These are phyloP conservation scores for sweet orange (Citrus sinensis) DNA, from an alignment of 345 rosid genomes.

Conservation along the genomic window DVS_A1.0 CM039161.1:7455001-7455500, in stretches of 20 bases:
- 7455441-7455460: not conserved
- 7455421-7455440: not conserved
- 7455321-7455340: not conserved
- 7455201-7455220: not conserved
- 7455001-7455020: conserved; percentile 74
- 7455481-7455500: not conserved
- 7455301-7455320: not conserved
- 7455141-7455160: not conserved
- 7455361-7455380: no score
- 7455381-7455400: not conserved
- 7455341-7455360: not conserved
- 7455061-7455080: not conserved
- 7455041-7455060: conserved; percentile 63
- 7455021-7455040: conserved; percentile 84
- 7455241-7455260: not conserved
- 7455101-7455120: not conserved
- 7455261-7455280: not conserved
- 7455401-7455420: not conserved
- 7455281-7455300: not conserved
- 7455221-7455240: conserved; percentile 1
- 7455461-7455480: not conserved
- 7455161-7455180: conserved; percentile 4
- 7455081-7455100: not conserved
- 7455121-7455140: not conserved
- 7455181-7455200: conserved; percentile 9